Evolutionary conservation across 768 basidiomycete genomes (phyloP).

Genomic region (Omphalotus guepiniiformis): DNA sequence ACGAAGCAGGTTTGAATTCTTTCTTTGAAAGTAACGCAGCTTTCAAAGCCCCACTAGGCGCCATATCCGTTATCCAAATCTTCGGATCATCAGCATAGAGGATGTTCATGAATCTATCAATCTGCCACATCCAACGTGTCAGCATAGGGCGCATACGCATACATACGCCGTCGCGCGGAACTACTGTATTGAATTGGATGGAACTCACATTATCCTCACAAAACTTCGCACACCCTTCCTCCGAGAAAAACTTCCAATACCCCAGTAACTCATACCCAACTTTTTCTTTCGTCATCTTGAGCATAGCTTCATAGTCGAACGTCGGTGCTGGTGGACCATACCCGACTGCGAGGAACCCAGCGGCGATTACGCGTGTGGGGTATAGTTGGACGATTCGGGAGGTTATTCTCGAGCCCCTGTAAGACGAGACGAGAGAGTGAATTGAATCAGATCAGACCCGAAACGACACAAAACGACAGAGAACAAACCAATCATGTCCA

Average conservation of each 20-base stretch:
- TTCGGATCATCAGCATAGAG: constrained; percentile 29
- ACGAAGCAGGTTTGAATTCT: constrained; percentile 18
- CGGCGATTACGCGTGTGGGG: too few relatives aligned
- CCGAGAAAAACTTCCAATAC: constrained; percentile 37
- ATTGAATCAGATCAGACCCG: too few relatives aligned
- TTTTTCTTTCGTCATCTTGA: constrained; percentile 10
- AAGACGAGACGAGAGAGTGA: too few relatives aligned
- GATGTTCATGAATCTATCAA: constrained; percentile 35
- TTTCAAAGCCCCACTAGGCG: constrained; percentile 31
- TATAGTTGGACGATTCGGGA: too few relatives aligned
- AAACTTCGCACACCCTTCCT: neutral
- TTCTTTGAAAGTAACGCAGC: constrained; percentile 30
- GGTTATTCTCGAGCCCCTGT: too few relatives aligned
- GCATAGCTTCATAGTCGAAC: neutral
- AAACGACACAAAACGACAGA: too few relatives aligned
- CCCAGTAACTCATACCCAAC: constrained; percentile 29
- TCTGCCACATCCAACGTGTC: constrained; percentile 15
- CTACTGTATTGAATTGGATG: neutral
- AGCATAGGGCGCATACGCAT: neutral
- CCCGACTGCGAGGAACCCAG: too few relatives aligned
- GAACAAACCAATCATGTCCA: constrained; percentile 37
- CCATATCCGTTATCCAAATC: constrained; percentile 31
- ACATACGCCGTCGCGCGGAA: too few relatives aligned
- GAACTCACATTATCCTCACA: neutral
- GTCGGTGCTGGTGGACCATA: neutral